Evolutionary conservation across 2,329 filamentous ascomycete species (phyloP), one percentile per base, ranked within the genome.

Genomic region (Proliferodiscus dingleyae): DNA sequence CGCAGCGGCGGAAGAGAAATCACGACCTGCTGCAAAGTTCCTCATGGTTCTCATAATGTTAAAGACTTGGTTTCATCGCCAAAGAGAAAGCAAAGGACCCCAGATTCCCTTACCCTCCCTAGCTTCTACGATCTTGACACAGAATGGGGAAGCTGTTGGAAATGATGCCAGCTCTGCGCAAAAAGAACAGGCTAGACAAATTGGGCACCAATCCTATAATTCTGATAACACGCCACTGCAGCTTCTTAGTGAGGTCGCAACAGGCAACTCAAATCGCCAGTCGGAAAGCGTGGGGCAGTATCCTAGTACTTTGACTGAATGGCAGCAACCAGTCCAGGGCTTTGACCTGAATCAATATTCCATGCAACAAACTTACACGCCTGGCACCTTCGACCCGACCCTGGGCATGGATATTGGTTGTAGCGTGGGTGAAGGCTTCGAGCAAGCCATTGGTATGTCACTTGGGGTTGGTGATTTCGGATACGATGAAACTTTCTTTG

Each of bases 21-120:
- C 79, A 36, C 73, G 82, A 1, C 80, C 83, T 0, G 78, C 83
- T 0, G 71, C 74, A 40, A 89, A 87, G 63, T 89, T 89, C 52
- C 70, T 85, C 2, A 72, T 87, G 47, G 81, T 89, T 5, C 67
- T 89, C 8, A 70, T 75, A 40, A 84, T 89, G 80, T 67, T 90
- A 21, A 78, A 78, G 33, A 77, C 73, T 21, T 88, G 85, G 84
- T 64, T 65, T 33, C 54, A 63, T 41, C 55, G 61, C 24, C 62
- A 63, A 45, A 51, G 56, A 44, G 59, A 62, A 41, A 53, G 54
- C 13, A 59, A 59, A 46, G 26, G 37, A 15, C 19, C 38, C 29
- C 36, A 26, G 16, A n/a, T 38, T 16, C 16, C 37, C 7, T 16
- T 26, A 7, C 26, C 37, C 18, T 24, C 11, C 19, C 39, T 45